Evolutionary conservation across 257 asterid species (phyloP).

Genomic region (Verbena officinalis): DNA sequence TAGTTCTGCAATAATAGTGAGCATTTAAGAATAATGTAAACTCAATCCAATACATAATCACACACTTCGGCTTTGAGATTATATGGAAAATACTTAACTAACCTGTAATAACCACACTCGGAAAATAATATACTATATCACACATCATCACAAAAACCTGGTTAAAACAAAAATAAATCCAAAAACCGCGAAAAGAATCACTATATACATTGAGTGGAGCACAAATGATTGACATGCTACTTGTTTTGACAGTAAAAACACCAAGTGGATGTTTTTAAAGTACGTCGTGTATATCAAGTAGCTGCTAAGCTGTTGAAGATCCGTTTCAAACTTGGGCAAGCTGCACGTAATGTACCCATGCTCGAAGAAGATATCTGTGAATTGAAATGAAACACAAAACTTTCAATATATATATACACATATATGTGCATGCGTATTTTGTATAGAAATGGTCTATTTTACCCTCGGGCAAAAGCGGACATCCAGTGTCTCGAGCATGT

Average conservation of each 20-base stretch:
- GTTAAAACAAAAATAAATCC: conserved; percentile 1
- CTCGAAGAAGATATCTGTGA: conserved; percentile 72
- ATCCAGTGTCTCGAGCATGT: conserved; percentile 91
- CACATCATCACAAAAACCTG: background rate
- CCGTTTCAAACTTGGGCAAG: conserved; percentile 89
- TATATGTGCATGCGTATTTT: background rate
- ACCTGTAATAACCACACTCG: background rate
- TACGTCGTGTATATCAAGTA: conserved; percentile 29
- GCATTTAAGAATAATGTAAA: background rate
- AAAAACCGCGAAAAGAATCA: conserved; percentile 18
- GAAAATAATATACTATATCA: background rate
- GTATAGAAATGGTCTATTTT: background rate
- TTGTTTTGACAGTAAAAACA: conserved; percentile 6
- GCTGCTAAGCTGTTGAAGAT: conserved; percentile 77
- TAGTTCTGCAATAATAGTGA: background rate
- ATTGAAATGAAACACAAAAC: background rate
- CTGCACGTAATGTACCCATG: conserved; percentile 64
- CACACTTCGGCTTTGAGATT: conserved; percentile 14
- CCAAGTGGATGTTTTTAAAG: background rate
- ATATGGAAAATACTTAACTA: background rate
- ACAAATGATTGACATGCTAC: background rate
- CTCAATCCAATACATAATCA: background rate
- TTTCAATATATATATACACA: background rate
- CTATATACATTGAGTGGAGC: conserved; percentile 22
- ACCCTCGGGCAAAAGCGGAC: conserved; percentile 98